Conservation (phyloP, 73 alveolate genomes). For the Tetrahymena borealis region DNA sequence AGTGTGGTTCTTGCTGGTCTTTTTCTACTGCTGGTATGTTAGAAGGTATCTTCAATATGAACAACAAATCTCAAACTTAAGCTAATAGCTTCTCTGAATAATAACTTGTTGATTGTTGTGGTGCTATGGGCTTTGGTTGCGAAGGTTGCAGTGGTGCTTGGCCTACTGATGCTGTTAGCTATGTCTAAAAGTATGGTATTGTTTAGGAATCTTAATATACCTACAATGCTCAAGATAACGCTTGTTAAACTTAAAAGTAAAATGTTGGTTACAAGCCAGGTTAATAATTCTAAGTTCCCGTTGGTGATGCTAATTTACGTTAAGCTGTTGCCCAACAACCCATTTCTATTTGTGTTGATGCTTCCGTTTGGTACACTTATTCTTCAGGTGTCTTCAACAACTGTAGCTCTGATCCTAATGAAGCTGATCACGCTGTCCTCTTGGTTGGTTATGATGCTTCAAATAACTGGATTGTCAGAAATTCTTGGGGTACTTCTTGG, state of each 20-base stretch:
- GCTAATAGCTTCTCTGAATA: conserved; percentile 37
- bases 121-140: conserved; percentile 42
- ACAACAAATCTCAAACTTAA: not conserved
- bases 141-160: conserved; percentile 60
- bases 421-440: conserved; percentile 60
- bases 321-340: not conserved
- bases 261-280: not conserved
- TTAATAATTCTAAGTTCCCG: not conserved
- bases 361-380: not conserved
- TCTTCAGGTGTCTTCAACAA: not conserved
- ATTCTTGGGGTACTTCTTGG: conserved; percentile 74
- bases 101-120: conserved; percentile 49
- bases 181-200: conserved; percentile 9
- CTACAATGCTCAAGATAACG: conserved; percentile 22
- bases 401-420: not conserved
- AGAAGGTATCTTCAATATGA: conserved; percentile 24
- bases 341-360: conserved; percentile 4
- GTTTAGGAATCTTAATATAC: conserved; percentile 33
- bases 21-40: conserved; percentile 57
- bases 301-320: not conserved
- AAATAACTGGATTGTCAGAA: conserved; percentile 42
- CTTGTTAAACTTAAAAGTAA: conserved; percentile 8
- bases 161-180: conserved; percentile 32
- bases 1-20: conserved; percentile 54
- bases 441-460: conserved; percentile 51